Conservation (phyloP, 768 basidiomycete genomes). For the Collybiopsis luxurians region DNA sequence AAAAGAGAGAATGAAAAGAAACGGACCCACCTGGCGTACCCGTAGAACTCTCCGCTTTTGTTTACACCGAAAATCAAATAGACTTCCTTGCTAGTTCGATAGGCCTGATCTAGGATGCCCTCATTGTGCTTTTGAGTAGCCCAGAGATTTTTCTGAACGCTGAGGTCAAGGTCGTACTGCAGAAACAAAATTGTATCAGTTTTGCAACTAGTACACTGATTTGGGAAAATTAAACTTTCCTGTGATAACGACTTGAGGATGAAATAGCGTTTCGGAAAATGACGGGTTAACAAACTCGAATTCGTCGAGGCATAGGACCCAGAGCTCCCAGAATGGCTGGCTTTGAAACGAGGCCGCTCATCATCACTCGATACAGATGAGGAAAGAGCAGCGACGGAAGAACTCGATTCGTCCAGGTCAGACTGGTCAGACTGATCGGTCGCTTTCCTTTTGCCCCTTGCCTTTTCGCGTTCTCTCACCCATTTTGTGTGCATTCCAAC, state of each 20-base stretch:
- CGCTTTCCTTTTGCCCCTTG: conserved; percentile 17
- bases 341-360: conserved; percentile 23
- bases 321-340: conserved; percentile 51
- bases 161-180: conserved; percentile 77
- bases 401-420: conserved; percentile 10
- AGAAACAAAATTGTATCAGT: not conserved
- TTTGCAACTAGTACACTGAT: not conserved
- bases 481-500: conserved; percentile 81
- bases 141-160: conserved; percentile 80
- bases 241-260: conserved; percentile 87
- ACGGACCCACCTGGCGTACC: conserved; percentile 68
- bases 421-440: conserved; percentile 4
- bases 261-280: conserved; percentile 90
- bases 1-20: not conserved
- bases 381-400: conserved; percentile 7
- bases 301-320: conserved; percentile 78
- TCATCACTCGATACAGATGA: conserved; percentile 43
- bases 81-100: conserved; percentile 85
- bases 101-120: conserved; percentile 88
- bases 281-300: conserved; percentile 69
- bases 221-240: conserved; percentile 38
- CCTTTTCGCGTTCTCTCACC: conserved; percentile 59
- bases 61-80: conserved; percentile 91
- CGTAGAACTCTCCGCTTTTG: conserved; percentile 92
- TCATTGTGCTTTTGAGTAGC: conserved; percentile 94